Conservation (phyloP, 208 protist genomes). For the Acanthamoeba royreba region DNA sequence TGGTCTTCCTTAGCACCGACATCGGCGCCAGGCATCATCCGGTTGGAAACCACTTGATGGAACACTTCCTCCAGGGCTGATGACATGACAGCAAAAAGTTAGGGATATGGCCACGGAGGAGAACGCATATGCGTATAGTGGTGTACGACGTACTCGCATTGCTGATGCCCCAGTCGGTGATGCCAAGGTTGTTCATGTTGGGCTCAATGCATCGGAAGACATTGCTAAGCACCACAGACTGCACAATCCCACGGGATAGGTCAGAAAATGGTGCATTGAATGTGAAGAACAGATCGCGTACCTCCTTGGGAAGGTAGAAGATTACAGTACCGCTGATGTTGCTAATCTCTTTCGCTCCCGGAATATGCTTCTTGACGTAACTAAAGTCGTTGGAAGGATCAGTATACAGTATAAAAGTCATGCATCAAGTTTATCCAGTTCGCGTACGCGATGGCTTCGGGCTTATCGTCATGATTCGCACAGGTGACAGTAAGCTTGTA, state of each 20-base stretch:
- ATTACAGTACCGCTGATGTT: background rate
- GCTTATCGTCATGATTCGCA: background rate
- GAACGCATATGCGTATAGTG: too few relatives aligned
- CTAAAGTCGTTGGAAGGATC: background rate
- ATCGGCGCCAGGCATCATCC: background rate
- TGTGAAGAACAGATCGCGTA: background rate
- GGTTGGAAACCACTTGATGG: background rate
- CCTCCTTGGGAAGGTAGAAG: constrained; percentile 20
- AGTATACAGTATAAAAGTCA: background rate
- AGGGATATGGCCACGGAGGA: background rate
- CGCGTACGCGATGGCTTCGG: background rate
- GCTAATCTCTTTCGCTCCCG: background rate
- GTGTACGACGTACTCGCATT: constrained; percentile 47
- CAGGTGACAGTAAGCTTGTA: constrained; percentile 25
- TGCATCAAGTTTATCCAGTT: too few relatives aligned
- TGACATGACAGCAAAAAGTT: too few relatives aligned
- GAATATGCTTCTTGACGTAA: background rate
- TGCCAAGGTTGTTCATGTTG: background rate
- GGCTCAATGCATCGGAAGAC: constrained; percentile 9
- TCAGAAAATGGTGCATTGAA: background rate
- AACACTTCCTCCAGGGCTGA: constrained; percentile 38
- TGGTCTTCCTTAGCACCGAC: background rate
- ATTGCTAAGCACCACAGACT: background rate
- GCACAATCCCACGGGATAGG: background rate
- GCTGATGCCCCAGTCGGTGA: constrained; percentile 64